Base-by-base conservation (phyloP, 2,329 filamentous ascomycete species). In the Aureobasidium musti region DNA sequence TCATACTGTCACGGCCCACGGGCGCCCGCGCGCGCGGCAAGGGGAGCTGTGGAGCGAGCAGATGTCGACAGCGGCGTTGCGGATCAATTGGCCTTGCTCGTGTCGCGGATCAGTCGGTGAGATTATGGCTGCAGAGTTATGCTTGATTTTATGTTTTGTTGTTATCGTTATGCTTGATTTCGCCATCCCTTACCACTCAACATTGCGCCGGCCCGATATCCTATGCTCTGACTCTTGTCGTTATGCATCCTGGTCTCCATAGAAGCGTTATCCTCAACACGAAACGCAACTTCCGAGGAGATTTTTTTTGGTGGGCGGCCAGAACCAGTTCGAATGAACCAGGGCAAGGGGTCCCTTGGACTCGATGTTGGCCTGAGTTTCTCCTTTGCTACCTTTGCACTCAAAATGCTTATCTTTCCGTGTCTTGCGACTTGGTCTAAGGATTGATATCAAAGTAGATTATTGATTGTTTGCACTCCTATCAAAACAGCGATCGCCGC, bases 11-110 rank as follows among this genome's bases (percentile, higher is more conserved):
- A 45, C n/a, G 41, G 41, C 41, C 41, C 41, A 45, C n/a, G 21
- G 41, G 41, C n/a, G 35, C 35, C 14, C 35, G 41, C 41, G 41
- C 41, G 35, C 35, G 41, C 50, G 50, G 30, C 50, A 53, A 10
- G 33, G 50, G 35, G 11, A 39, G n/a, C 41, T 45, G 49, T 53
- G 49, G 49, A 53, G 49, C 19, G 19, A 53, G 19, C n/a, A n/a
- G 33, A 54, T 54, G 52, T 33, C 52, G 52, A 54, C 52, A 54
- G 52, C 52, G 30, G 52, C 52, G 52, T 54, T 23, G 30, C 47
- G 47, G 23, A 50, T 53, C 49, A n/a, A 33, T 35, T 19, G 28
- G 19, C 17, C 17, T 35, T 28, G 49, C 28, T 50, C 21, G 26
- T 19, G 49, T 35, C 49, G 49, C 49, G 49, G 49, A 53, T 53